Base-by-base conservation (phyloP, 805 yeast genomes). In the Yarrowia osloensis region DNA sequence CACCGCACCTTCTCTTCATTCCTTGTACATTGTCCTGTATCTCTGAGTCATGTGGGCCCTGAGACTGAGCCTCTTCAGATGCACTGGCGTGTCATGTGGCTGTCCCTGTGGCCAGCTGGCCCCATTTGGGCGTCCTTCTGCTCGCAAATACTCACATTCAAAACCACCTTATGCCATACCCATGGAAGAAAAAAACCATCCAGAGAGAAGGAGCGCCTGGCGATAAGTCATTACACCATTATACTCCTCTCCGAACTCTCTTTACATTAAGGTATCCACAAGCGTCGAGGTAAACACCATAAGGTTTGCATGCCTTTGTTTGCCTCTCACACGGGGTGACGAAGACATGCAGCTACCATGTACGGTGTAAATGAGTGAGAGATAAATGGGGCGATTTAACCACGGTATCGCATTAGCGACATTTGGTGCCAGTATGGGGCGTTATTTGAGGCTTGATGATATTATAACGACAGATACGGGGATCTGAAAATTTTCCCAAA, bases 251-350 rank as follows among this genome's bases (percentile, higher is more conserved):
- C 49, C 49, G 9, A 57, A 57, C 37, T 9, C 19, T 17, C 9
- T 3, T 3, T 2, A 19, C 12, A 5, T 39, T 26, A 57, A 40
- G 63, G 47, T 57, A 13, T 39, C n/a, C 24, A 11, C 47, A 57
- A 57, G 49, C 63, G 63, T 39, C 47, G 63, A 57, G 49, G 63
- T 57, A 57, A 57, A 57, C 63, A 57, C 28, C 26, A 26, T 22
- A 28, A 57, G 63, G 44, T 35, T 54, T 37, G 26, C 12, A 8
- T 9, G 29, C 7, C 63, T 57, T 40, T 54, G 61, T 57, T 28
- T 40, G 49, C 28, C 28, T 28, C 37, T n/a, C 37, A 57, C 49
- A 40, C 63, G 63, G 63, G 63, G 63, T 57, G 63, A 57, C 63
- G 63, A 57, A 57, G 37, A 40, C 63, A 57, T 40, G 63, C 63